These are phyloP conservation scores for Phialophora macrospora DNA, from an alignment of 2,329 filamentous ascomycete genomes.

Conservation along the genomic window DNA sequence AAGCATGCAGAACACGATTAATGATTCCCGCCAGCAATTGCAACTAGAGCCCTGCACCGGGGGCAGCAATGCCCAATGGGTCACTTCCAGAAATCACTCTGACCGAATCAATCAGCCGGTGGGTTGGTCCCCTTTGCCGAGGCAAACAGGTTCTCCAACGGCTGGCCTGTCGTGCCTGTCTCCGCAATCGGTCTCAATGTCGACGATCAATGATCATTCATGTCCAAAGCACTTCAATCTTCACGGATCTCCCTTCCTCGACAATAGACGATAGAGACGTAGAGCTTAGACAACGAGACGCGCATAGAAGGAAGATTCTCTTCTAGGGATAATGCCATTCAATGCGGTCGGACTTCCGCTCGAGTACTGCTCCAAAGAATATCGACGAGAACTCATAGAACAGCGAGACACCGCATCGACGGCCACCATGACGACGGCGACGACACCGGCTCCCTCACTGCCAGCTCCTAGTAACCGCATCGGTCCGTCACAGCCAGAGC, in stretches of 20 bases:
- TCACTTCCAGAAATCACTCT: not conserved
- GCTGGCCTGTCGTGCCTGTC: too few relatives aligned
- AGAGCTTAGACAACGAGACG: not conserved
- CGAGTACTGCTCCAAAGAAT: constrained; percentile 20
- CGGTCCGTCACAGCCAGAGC: constrained; percentile 3
- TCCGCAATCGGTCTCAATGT: not conserved
- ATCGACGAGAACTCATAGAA: constrained; percentile 10
- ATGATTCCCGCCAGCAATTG: not conserved
- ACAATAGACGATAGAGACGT: not conserved
- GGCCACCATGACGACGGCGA: not conserved
- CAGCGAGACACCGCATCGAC: not conserved
- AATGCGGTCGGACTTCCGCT: constrained; percentile 22
- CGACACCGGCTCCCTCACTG: not conserved
- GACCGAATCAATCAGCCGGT: not conserved
- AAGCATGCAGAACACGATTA: not conserved
- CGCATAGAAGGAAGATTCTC: too few relatives aligned
- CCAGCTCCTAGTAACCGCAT: too few relatives aligned
- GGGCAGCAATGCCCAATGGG: too few relatives aligned
- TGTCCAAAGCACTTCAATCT: not conserved
- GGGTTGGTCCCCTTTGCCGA: not conserved
- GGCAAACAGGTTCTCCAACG: not conserved
- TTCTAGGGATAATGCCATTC: not conserved
- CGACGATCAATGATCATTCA: not conserved
- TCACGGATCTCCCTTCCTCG: not conserved
- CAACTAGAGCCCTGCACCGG: too few relatives aligned